These are phyloP conservation scores for Pueraria montana DNA, from an alignment of 306 rosid genomes.

Conservation along the genomic window DNA sequence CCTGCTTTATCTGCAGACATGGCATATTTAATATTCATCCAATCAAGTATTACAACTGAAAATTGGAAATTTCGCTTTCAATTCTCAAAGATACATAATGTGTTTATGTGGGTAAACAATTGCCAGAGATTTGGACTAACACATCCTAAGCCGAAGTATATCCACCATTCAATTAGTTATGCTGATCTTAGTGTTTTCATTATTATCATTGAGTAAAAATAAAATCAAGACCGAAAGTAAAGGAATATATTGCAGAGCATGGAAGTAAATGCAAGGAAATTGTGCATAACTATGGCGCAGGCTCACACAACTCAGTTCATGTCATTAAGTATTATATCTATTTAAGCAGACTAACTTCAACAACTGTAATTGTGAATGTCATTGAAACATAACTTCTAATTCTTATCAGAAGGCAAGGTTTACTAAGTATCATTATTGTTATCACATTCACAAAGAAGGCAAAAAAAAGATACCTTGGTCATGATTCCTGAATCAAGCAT, in stretches of 20 bases:
- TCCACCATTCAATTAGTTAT: constrained; percentile 2
- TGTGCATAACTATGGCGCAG: background rate
- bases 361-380: background rate
- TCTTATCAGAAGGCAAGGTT: constrained; percentile 1
- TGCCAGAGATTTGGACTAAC: background rate
- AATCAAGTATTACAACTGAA: constrained; percentile 25
- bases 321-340: background rate
- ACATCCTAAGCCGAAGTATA: background rate
- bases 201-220: constrained; percentile 9
- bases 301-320: constrained; percentile 8
- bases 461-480: constrained; percentile 60
- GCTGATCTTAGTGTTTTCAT: background rate
- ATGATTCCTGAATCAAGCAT: constrained; percentile 89
- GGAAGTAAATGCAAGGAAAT: constrained; percentile 13
- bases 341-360: constrained; percentile 11
- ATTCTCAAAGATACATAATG: constrained; percentile 12
- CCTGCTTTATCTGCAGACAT: too few relatives aligned
- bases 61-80: constrained; percentile 23
- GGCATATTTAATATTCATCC: constrained; percentile 48
- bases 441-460: constrained; percentile 21
- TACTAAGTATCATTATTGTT: background rate
- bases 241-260: background rate
- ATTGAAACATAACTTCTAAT: background rate
- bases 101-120: background rate
- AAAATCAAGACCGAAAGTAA: constrained; percentile 1